Evolutionary conservation across 345 rosid genomes (phyloP), one percentile per base, ranked within the genome.

Genomic region (Citrus sp.): DNA sequence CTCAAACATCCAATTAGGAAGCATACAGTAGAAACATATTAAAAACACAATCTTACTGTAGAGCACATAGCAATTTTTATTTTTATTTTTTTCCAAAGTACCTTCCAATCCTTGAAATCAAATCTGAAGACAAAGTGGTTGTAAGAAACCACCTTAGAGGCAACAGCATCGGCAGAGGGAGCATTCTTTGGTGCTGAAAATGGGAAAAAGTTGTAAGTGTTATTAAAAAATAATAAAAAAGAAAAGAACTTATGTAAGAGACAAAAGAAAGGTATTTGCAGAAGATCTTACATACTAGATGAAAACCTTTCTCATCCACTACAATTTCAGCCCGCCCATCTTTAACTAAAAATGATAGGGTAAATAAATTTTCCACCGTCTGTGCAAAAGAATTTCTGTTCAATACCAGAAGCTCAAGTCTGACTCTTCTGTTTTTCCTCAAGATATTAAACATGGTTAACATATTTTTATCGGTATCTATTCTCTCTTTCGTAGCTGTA

Each of bases 361-460:
- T 81, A 81, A 88, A 88, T 77, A 88, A 59, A 79, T 86, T 88
- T 81, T 88, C 91, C 67, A 88, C 86, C 6, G 89, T 86, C 77
- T 81, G 89, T 19, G 90, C 77, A 86, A 86, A 88, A 14, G 90
- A 88, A 54, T 76, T 78, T 73, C 87, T 73, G 61, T 88, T 88
- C 70, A 88, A 60, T 37, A 88, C 68, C 37, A 86, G 73, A 78
- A 79, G 66, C 72, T 86, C 89, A 51, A 86, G 82, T 78, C 66
- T 79, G 70, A 86, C 87, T 61, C 60, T 81, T 66, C 74, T 86
- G 38, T 83, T 80, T 80, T 79, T 84, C 81, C 77, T 82, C 75
- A 88, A 79, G 51, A 86, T 81, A 37, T 70, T 74, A 76, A 88
- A 88, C 86, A 84, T 84, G 18, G 81, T 81, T 30, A 79, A 67